phyloP scores from a whole-genome alignment of 768 basidiomycete species.

The Phlebiopsis gigantea region DNA sequence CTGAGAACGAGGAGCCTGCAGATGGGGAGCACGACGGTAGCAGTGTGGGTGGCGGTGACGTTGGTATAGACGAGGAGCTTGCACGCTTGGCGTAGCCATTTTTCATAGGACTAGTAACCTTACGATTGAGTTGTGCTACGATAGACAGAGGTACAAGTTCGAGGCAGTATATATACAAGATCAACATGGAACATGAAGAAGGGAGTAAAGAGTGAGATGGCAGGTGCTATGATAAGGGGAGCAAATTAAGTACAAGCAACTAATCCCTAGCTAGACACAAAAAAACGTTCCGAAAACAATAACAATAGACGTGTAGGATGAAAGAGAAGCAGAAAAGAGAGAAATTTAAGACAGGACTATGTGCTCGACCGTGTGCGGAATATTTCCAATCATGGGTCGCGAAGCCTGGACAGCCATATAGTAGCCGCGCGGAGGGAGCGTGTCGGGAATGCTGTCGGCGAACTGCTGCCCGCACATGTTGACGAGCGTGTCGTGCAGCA shows the following conservation, averaged over 20 bases:
- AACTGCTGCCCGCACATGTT: conserved; percentile 23
- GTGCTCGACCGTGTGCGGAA: conserved; percentile 7
- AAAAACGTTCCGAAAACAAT: not conserved
- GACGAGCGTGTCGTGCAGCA: conserved; percentile 40
- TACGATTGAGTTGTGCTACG: not conserved
- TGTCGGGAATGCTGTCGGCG: conserved; percentile 9
- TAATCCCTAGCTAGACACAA: not conserved
- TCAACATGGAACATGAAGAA: too few relatives aligned
- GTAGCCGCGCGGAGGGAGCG: conserved; percentile 7
- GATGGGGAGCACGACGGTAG: conserved; percentile 6
- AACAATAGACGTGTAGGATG: conserved; percentile 1
- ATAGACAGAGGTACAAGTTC: not conserved
- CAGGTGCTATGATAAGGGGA: not conserved
- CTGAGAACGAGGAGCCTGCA: conserved; percentile 35
- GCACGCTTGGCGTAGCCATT: conserved; percentile 2
- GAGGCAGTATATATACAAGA: conserved; percentile 7
- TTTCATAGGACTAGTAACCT: not conserved
- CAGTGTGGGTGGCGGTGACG: not conserved
- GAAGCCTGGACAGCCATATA: not conserved
- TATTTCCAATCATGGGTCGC: not conserved
- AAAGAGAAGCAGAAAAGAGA: not conserved
- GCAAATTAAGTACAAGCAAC: not conserved
- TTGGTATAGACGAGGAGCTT: conserved; percentile 10
- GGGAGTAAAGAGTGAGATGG: not conserved
- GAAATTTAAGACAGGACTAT: conserved; percentile 1